phyloP scores from a whole-genome alignment of 2,329 filamentous ascomycete species.

The Lasiodiplodia gonubiensis region DNA sequence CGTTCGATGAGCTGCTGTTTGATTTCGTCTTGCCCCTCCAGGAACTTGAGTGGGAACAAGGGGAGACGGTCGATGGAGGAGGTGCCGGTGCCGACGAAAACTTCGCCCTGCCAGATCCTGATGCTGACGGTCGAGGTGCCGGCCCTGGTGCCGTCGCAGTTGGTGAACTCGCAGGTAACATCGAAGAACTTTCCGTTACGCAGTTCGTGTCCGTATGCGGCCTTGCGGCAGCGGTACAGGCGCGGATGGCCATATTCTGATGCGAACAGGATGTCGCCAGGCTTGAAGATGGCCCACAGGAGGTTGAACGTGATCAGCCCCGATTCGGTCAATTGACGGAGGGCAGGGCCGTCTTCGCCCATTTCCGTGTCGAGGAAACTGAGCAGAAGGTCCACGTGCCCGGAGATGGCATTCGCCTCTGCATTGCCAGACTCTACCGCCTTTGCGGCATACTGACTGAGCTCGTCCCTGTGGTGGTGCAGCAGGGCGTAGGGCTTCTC shows the following conservation, averaged over 20 bases:
- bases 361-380: constrained; percentile 33
- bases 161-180: constrained; percentile 39
- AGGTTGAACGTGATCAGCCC: constrained; percentile 32
- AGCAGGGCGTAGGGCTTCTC: constrained; percentile 57
- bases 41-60: constrained; percentile 25
- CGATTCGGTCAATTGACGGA: constrained; percentile 30
- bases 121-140: constrained; percentile 31
- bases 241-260: constrained; percentile 39
- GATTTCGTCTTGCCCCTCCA: constrained; percentile 25
- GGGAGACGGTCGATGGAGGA: constrained; percentile 28
- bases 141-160: constrained; percentile 42
- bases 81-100: constrained; percentile 30
- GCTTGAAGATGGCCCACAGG: constrained; percentile 36
- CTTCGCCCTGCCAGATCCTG: constrained; percentile 29
- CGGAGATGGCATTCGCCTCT: constrained; percentile 31
- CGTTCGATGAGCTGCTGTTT: constrained; percentile 30
- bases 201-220: constrained; percentile 36
- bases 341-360: constrained; percentile 31
- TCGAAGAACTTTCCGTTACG: constrained; percentile 36
- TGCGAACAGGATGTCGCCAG: constrained; percentile 37
- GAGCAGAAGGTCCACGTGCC: constrained; percentile 36
- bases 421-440: constrained; percentile 24
- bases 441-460: constrained; percentile 40
- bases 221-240: constrained; percentile 38
- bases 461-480: constrained; percentile 53